These are phyloP conservation scores for Phytophthora ohioensis DNA, from an alignment of 352 stramenopile species.

Conservation along the genomic window DNA sequence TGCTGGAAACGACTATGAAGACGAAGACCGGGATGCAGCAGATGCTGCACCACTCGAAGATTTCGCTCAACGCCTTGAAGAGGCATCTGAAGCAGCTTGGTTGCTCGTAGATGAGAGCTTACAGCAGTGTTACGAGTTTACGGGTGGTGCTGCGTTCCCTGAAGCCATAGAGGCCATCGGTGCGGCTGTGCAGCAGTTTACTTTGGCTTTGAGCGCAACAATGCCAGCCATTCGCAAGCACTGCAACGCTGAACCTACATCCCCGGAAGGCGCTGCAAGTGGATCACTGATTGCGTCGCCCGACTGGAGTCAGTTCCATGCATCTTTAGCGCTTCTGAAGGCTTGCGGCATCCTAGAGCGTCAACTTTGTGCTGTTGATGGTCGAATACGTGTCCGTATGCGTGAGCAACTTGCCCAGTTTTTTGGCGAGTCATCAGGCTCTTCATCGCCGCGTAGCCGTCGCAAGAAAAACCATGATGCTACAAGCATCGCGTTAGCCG, in stretches of 20 bases:
- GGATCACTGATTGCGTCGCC: conserved; percentile 29
- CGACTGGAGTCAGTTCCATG: conserved; percentile 83
- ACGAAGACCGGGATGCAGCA: conserved; percentile 30
- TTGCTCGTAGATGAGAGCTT: conserved; percentile 60
- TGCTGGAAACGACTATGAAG: conserved; percentile 30
- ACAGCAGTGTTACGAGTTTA: conserved; percentile 67
- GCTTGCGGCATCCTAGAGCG: conserved; percentile 63
- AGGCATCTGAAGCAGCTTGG: conserved; percentile 52
- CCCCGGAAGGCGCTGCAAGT: background rate
- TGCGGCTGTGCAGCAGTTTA: conserved; percentile 57
- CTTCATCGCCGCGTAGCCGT: conserved; percentile 39
- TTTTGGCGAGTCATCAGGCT: conserved; percentile 30
- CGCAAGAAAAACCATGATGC: conserved; percentile 45
- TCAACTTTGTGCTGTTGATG: conserved; percentile 57
- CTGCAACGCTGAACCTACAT: conserved; percentile 42
- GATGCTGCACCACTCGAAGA: conserved; percentile 51
- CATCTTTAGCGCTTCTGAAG: conserved; percentile 66
- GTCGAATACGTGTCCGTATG: conserved; percentile 59
- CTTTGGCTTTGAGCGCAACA: conserved; percentile 42
- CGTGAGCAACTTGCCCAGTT: conserved; percentile 63
- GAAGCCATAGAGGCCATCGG: conserved; percentile 58
- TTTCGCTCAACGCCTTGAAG: conserved; percentile 71
- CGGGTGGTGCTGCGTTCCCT: conserved; percentile 62
- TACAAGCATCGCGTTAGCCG: conserved; percentile 29
- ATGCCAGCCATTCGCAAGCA: conserved; percentile 59